These are phyloP conservation scores for Sclerotinia sclerotiorum DNA, from an alignment of 2,329 filamentous ascomycete species.

Conservation along the genomic window DNA sequence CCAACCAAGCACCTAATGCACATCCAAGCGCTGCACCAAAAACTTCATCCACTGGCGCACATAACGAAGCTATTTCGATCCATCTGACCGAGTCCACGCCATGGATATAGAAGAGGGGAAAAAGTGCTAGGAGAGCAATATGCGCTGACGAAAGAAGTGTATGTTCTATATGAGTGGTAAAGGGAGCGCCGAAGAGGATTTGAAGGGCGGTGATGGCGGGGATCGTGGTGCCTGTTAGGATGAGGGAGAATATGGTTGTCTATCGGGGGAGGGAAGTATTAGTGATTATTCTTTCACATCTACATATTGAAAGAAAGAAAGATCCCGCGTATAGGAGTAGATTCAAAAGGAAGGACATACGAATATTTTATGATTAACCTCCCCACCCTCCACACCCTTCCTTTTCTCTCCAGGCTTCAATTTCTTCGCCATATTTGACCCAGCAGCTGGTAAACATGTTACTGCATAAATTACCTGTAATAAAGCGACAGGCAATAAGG, in stretches of 20 bases:
- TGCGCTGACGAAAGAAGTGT: conserved; percentile 81
- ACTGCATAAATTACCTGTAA: conserved; percentile 65
- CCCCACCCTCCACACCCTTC: conserved; percentile 43
- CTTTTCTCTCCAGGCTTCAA: conserved; percentile 54
- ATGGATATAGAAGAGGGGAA: conserved; percentile 82
- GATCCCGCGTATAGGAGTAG: background rate
- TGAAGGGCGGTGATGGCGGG: conserved; percentile 57
- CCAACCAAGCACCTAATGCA: conserved; percentile 82
- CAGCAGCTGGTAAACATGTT: conserved; percentile 64
- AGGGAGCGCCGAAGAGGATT: conserved; percentile 87
- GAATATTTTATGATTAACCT: conserved; percentile 24
- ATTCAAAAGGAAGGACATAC: conserved; percentile 24
- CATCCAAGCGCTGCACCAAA: conserved; percentile 81
- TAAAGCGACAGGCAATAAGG: conserved; percentile 61
- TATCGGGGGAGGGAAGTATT: background rate
- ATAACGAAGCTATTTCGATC: conserved; percentile 64
- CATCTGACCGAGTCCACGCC: conserved; percentile 73
- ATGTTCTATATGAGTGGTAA: conserved; percentile 75
- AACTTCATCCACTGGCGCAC: conserved; percentile 75
- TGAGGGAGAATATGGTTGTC: conserved; percentile 62
- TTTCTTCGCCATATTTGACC: conserved; percentile 49
- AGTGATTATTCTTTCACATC: background rate
- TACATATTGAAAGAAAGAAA: too few relatives aligned
- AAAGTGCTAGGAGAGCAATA: conserved; percentile 73
- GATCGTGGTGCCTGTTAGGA: conserved; percentile 49